Evolutionary conservation across 1,284 basidiomycete genomes (phyloP).

Genomic region (Athelia psychrophila): DNA sequence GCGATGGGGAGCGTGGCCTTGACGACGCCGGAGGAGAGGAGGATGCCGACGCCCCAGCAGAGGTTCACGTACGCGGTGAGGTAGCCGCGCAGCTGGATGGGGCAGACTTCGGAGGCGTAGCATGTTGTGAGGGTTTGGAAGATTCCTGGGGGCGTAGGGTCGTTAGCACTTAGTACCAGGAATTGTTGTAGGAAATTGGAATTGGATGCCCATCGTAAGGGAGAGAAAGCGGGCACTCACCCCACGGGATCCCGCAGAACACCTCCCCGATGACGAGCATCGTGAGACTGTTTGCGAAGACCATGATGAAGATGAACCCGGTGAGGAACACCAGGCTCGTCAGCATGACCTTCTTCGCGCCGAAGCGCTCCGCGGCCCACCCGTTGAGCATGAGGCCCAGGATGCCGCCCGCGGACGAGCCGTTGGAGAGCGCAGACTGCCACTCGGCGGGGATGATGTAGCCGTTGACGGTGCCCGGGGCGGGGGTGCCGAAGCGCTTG

Average conservation of each 20-base stretch:
- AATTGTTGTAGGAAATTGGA: too few relatives aligned
- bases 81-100: slow-evolving; percentile 38
- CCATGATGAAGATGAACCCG: slow-evolving; percentile 16
- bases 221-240: slow-evolving; percentile 10
- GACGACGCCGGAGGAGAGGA: slow-evolving; percentile 38
- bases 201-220: too few relatives aligned
- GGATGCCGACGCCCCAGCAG: slow-evolving; percentile 40
- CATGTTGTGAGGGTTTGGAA: slow-evolving; percentile 40
- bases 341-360: slow-evolving; percentile 22
- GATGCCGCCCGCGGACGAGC: slow-evolving; percentile 8
- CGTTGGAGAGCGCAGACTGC: slow-evolving; percentile 12
- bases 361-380: slow-evolving; percentile 18
- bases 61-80: slow-evolving; percentile 44
- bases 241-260: slow-evolving; percentile 36
- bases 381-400: slow-evolving; percentile 16
- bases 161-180: too few relatives aligned
- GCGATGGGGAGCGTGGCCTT: slow-evolving; percentile 19
- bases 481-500: slow-evolving; percentile 14
- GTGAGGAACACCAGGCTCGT: slow-evolving; percentile 24
- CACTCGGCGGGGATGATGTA: slow-evolving; percentile 27
- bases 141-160: slow-evolving; percentile 2
- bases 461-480: slow-evolving; percentile 23
- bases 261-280: slow-evolving; percentile 32
- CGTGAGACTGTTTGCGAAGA: slow-evolving; percentile 33
- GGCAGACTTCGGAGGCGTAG: slow-evolving; percentile 45